These are phyloP conservation scores for Botrytis paeoniae DNA, from an alignment of 2,329 filamentous ascomycete genomes.

Conservation along the genomic window DNA sequence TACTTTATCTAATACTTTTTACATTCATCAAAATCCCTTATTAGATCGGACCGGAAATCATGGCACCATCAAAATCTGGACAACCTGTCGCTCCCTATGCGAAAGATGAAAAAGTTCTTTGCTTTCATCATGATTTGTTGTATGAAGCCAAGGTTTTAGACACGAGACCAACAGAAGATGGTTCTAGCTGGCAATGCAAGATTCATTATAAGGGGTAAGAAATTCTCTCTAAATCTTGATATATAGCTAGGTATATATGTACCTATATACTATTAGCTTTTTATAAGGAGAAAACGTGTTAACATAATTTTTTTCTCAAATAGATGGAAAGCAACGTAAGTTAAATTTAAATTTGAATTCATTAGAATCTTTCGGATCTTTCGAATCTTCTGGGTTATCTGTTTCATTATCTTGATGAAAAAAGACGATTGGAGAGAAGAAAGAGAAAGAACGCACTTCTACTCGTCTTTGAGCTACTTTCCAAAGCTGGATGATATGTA, in stretches of 20 bases:
- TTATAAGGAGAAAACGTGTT: constrained; percentile 1
- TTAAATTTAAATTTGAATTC: constrained; percentile 40
- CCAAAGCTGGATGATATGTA: constrained; percentile 14
- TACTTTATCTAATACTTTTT: background rate
- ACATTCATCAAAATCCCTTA: background rate
- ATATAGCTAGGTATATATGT: background rate
- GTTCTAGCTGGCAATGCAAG: constrained; percentile 75
- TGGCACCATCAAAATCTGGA: constrained; percentile 37
- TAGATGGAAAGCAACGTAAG: constrained; percentile 91
- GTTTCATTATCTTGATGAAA: background rate
- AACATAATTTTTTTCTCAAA: background rate
- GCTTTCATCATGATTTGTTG: constrained; percentile 94
- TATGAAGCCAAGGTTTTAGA: constrained; percentile 97
- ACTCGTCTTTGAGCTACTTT: constrained; percentile 3
- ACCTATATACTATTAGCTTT: background rate
- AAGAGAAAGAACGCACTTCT: background rate
- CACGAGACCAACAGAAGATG: constrained; percentile 61
- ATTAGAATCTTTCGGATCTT: background rate
- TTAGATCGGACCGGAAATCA: constrained; percentile 19
- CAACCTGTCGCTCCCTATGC: constrained; percentile 32
- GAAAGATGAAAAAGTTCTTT: constrained; percentile 92
- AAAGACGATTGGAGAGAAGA: background rate
- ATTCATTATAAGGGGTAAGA: constrained; percentile 82
- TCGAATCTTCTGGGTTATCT: background rate
- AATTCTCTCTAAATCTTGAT: background rate